These are phyloP conservation scores for Ophiostoma montium DNA, from an alignment of 2,329 filamentous ascomycete genomes.

Conservation along the genomic window DNA sequence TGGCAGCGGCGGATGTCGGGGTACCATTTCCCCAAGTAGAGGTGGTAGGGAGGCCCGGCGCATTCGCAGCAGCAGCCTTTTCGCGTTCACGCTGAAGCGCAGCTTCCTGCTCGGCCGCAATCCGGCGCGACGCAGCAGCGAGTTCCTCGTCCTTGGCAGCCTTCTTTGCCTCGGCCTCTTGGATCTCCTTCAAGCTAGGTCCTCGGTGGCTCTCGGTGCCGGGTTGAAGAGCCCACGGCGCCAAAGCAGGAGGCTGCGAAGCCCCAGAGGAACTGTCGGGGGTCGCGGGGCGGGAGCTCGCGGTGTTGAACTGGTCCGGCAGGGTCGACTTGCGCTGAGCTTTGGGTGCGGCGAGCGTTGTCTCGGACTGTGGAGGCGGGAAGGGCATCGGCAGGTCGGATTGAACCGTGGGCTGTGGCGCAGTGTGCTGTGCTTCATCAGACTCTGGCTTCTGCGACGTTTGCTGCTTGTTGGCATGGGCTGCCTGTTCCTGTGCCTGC, in stretches of 20 bases:
- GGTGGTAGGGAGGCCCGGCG: slow-evolving; percentile 68
- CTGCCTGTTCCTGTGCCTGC: neutral
- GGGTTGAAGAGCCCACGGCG: slow-evolving; percentile 87
- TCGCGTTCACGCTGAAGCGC: slow-evolving; percentile 44
- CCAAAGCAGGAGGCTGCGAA: slow-evolving; percentile 52
- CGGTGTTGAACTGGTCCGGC: slow-evolving; percentile 50
- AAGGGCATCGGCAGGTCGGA: slow-evolving; percentile 63
- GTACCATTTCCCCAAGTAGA: slow-evolving; percentile 81
- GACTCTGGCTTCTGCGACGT: slow-evolving; percentile 16
- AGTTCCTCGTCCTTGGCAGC: slow-evolving; percentile 78
- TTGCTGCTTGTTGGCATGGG: slow-evolving; percentile 11
- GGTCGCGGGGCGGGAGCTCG: slow-evolving; percentile 63
- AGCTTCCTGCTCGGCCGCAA: slow-evolving; percentile 66
- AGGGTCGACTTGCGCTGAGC: slow-evolving; percentile 79
- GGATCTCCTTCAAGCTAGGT: slow-evolving; percentile 89
- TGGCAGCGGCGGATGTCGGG: slow-evolving; percentile 44
- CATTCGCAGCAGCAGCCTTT: slow-evolving; percentile 40
- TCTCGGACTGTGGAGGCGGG: slow-evolving; percentile 50
- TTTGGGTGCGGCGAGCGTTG: slow-evolving; percentile 65
- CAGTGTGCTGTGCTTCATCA: neutral
- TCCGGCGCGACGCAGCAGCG: slow-evolving; percentile 63
- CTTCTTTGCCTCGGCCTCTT: slow-evolving; percentile 86
- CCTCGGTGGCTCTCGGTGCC: slow-evolving; percentile 59
- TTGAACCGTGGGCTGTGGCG: slow-evolving; percentile 25
- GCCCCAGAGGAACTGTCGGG: slow-evolving; percentile 35